Conservation (phyloP, 495 filamentous ascomycete species). For the Lindgomyces ingoldianus region DNA sequence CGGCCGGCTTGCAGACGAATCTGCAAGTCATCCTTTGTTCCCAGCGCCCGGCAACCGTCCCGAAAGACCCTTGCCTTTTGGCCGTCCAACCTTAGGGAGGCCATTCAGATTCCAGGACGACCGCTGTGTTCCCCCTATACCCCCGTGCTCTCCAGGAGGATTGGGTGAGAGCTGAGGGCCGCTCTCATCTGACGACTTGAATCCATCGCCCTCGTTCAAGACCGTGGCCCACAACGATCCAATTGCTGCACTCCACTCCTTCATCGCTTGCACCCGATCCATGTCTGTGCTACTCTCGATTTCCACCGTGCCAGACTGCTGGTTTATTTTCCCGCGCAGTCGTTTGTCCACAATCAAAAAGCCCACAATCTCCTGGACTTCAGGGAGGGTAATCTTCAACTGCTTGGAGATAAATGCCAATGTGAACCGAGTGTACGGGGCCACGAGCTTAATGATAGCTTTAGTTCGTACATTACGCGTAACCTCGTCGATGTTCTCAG, state of each 20-base stretch:
- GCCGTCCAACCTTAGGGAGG: constrained; percentile 16
- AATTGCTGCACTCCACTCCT: constrained; percentile 71
- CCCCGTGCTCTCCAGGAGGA: constrained; percentile 14
- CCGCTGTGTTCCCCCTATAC: constrained; percentile 12
- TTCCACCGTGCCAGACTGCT: constrained; percentile 78
- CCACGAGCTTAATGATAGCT: constrained; percentile 88
- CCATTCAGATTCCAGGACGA: constrained; percentile 20
- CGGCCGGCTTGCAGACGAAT: constrained; percentile 7
- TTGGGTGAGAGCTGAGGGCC: constrained; percentile 30
- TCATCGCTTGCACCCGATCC: constrained; percentile 71
- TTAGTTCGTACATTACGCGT: constrained; percentile 98
- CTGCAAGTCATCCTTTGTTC: constrained; percentile 40
- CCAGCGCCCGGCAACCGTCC: constrained; percentile 29
- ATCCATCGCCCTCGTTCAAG: constrained; percentile 47
- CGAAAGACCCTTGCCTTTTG: constrained; percentile 36
- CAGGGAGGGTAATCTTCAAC: constrained; percentile 76
- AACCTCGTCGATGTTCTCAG: constrained; percentile 98
- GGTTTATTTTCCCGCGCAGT: constrained; percentile 85
- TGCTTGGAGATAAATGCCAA: constrained; percentile 81
- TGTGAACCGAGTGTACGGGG: constrained; percentile 90
- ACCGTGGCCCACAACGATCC: constrained; percentile 48
- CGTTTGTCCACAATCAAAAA: constrained; percentile 89
- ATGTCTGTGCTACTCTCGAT: constrained; percentile 74
- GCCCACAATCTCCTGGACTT: constrained; percentile 90
- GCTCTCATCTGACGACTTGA: constrained; percentile 44